These are phyloP conservation scores for Coffea eugenioides DNA, from an alignment of 257 asterid species.

Conservation along the genomic window DNA sequence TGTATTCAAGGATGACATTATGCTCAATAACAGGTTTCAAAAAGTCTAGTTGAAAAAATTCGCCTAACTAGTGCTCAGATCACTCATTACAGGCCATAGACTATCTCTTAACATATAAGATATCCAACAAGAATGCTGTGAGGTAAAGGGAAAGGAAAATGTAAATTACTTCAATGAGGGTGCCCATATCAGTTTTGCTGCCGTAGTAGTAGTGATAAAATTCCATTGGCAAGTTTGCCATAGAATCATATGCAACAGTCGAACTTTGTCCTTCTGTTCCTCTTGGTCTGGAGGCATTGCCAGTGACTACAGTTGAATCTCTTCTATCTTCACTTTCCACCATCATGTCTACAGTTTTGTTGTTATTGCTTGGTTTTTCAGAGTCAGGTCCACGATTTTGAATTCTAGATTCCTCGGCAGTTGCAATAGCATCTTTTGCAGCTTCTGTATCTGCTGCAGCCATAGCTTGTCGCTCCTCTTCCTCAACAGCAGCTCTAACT, in stretches of 20 bases:
- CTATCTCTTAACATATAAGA: not conserved
- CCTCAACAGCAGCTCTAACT: constrained; percentile 96
- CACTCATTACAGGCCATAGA: not conserved
- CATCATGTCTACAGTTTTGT: constrained; percentile 33
- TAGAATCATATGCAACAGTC: constrained; percentile 42
- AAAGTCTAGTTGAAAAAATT: not conserved
- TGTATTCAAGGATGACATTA: constrained; percentile 1
- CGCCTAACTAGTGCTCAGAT: not conserved
- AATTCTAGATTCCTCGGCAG: constrained; percentile 66
- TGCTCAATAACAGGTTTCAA: not conserved
- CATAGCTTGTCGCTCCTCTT: constrained; percentile 81
- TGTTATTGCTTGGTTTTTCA: constrained; percentile 27
- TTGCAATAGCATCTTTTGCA: constrained; percentile 83
- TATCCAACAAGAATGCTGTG: not conserved
- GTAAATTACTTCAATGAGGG: constrained; percentile 77
- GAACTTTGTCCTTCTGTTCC: constrained; percentile 38
- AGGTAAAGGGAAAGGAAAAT: constrained; percentile 6
- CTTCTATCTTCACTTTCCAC: constrained; percentile 26
- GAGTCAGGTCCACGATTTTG: constrained; percentile 32
- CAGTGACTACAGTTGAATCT: constrained; percentile 20
- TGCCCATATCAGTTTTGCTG: constrained; percentile 90
- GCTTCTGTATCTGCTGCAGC: constrained; percentile 79
- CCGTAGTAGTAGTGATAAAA: constrained; percentile 97
- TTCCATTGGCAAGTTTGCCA: constrained; percentile 78
- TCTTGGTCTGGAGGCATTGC: constrained; percentile 35